These are phyloP conservation scores for Penstemon davidsonii DNA, from an alignment of 257 asterid species.

Conservation along the genomic window DNA sequence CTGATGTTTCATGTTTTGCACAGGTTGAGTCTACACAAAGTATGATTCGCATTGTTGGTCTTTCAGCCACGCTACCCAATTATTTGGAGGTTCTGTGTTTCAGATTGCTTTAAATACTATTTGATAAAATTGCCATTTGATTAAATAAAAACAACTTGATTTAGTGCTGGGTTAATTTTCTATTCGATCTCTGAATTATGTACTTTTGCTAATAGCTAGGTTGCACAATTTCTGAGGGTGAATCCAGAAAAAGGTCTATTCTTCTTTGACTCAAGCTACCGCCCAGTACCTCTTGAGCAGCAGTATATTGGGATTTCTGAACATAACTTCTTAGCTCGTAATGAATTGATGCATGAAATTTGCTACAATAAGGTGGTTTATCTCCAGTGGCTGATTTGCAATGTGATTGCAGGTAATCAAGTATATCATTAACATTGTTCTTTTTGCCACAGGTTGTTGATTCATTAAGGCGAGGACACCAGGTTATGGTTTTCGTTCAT, in stretches of 20 bases:
- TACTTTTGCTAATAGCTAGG: conserved; percentile 51
- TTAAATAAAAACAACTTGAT: conserved; percentile 20
- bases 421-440: conserved; percentile 19
- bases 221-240: conserved; percentile 95
- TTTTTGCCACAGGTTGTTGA: conserved; percentile 64
- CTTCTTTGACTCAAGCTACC: conserved; percentile 93
- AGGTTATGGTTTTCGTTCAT: conserved; percentile 98
- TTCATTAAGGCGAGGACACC: conserved; percentile 86
- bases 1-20: conserved; percentile 30
- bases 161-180: conserved; percentile 14
- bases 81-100: conserved; percentile 75
- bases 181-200: conserved; percentile 18
- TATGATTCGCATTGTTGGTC: conserved; percentile 98
- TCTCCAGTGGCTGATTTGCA: conserved; percentile 21
- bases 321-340: conserved; percentile 75
- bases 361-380: conserved; percentile 82
- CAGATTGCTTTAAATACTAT: conserved; percentile 24
- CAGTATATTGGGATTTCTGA: conserved; percentile 90
- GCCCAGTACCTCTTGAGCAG: conserved; percentile 98
- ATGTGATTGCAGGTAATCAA: conserved; percentile 13
- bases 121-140: conserved; percentile 18
- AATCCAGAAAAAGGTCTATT: conserved; percentile 88
- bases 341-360: conserved; percentile 76
- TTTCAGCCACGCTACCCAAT: conserved; percentile 95
- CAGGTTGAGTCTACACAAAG: conserved; percentile 99